Percentiles rank a stretch among this genome's conserved stretches.
These are phyloP conservation scores for Dichomitus squalens DNA, from an alignment of 1,284 basidiomycete species.

Conservation along the genomic window DNA sequence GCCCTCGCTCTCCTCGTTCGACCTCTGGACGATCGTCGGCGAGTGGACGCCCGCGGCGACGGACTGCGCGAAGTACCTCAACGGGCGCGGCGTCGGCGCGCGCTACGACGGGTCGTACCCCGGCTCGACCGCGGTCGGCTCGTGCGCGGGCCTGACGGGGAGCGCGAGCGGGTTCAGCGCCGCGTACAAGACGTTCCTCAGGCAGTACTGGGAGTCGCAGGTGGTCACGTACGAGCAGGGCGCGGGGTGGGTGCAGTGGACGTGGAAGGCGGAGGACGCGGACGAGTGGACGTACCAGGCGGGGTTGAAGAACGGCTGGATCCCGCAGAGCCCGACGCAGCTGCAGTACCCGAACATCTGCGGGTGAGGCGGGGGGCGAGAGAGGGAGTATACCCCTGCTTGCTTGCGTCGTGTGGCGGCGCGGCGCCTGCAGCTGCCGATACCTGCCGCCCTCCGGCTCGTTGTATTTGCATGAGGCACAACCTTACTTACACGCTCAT, in stretches of 20 bases:
- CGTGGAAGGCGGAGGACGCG: conserved; percentile 59
- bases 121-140: conserved; percentile 70
- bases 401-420: not conserved
- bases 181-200: conserved; percentile 82
- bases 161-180: conserved; percentile 70
- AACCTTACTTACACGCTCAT: not conserved
- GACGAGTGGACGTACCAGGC: conserved; percentile 81
- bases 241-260: conserved; percentile 76
- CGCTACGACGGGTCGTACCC: conserved; percentile 80
- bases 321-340: conserved; percentile 64
- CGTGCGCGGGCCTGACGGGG: conserved; percentile 76
- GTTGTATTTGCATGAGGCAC: not conserved
- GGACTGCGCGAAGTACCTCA: conserved; percentile 82
- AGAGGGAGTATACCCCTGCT: not conserved
- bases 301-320: conserved; percentile 82
- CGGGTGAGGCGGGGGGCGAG: conserved; percentile 22
- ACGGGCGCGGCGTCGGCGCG: conserved; percentile 60
- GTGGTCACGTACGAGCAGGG: conserved; percentile 64
- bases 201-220: conserved; percentile 80
- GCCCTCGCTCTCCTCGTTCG: conserved; percentile 50
- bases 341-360: conserved; percentile 56
- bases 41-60: conserved; percentile 86
- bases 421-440: not conserved
- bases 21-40: conserved; percentile 79
- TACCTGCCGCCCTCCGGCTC: not conserved